These are phyloP conservation scores for Chlorokybus atmophyticus DNA, from an alignment of 139 green algal species.

Conservation along the genomic window DNA sequence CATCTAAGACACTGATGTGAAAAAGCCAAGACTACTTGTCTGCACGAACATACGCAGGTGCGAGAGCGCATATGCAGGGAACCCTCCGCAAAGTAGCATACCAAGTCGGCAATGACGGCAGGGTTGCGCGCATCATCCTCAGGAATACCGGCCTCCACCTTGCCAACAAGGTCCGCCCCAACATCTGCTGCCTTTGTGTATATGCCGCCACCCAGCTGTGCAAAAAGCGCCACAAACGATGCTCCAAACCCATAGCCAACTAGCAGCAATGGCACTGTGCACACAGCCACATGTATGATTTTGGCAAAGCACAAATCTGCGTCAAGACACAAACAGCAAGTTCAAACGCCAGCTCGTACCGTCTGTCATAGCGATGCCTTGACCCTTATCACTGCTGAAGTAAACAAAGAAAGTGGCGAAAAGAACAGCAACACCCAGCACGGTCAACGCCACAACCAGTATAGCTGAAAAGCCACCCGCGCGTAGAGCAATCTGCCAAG, in stretches of 20 bases:
- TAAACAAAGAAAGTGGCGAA: slow-evolving; percentile 24
- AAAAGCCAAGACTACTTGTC: no score
- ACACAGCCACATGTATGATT: no score
- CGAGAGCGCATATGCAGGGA: not conserved
- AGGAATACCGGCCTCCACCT: slow-evolving; percentile 57
- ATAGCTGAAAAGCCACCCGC: slow-evolving; percentile 48
- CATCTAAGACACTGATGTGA: no score
- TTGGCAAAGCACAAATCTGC: no score
- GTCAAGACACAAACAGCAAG: no score
- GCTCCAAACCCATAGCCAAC: slow-evolving; percentile 54
- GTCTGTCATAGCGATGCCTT: slow-evolving; percentile 10
- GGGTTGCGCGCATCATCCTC: slow-evolving; percentile 66
- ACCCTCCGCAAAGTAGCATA: not conserved
- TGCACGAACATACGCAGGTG: no score
- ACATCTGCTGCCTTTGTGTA: slow-evolving; percentile 69
- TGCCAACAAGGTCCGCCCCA: slow-evolving; percentile 60
- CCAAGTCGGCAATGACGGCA: slow-evolving; percentile 48
- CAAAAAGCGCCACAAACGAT: slow-evolving; percentile 48
- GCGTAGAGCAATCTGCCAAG: slow-evolving; percentile 37
- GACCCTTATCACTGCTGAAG: slow-evolving; percentile 15
- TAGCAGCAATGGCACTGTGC: slow-evolving; percentile 35
- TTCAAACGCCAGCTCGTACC: slow-evolving; percentile 12
- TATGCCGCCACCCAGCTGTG: slow-evolving; percentile 51
- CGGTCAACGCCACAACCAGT: slow-evolving; percentile 37
- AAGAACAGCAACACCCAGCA: slow-evolving; percentile 31